phyloP scores from a whole-genome alignment of 2,329 filamentous ascomycete genomes.

The Sarocladiaceae sp. region DNA sequence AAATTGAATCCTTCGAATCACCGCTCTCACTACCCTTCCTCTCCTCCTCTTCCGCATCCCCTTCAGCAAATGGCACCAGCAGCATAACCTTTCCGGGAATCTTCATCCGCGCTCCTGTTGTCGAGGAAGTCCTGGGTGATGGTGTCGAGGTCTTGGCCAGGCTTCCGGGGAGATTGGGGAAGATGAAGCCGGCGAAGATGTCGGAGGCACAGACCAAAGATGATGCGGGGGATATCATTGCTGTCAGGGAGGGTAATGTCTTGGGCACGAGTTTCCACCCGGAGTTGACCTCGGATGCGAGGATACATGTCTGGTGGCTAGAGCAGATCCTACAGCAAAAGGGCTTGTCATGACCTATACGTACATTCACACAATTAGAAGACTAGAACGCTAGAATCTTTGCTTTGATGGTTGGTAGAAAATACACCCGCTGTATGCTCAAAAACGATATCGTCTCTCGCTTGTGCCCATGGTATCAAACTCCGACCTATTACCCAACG shows the following conservation, averaged over 20 bases:
- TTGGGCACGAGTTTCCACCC: slow-evolving; percentile 96
- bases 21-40: slow-evolving; percentile 71
- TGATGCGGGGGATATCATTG: slow-evolving; percentile 71
- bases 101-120: slow-evolving; percentile 92
- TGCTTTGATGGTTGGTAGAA: too few relatives aligned
- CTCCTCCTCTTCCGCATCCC: slow-evolving; percentile 25
- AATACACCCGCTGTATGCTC: too few relatives aligned
- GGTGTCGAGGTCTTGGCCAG: slow-evolving; percentile 49
- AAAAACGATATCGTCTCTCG: too few relatives aligned
- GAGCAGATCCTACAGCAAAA: slow-evolving; percentile 45
- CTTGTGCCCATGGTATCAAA: background rate
- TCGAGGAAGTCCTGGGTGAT: slow-evolving; percentile 67
- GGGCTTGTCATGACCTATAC: background rate
- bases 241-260: slow-evolving; percentile 85
- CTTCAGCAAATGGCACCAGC: too few relatives aligned
- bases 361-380: background rate
- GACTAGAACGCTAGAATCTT: too few relatives aligned
- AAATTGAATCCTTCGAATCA: slow-evolving; percentile 86
- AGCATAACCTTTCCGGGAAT: slow-evolving; percentile 66
- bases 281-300: slow-evolving; percentile 79
- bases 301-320: slow-evolving; percentile 95
- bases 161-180: slow-evolving; percentile 37
- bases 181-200: slow-evolving; percentile 29
- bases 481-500: too few relatives aligned
- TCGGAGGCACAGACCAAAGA: slow-evolving; percentile 32